Conservation (phyloP, 768 basidiomycete genomes). For the Pulveroboletus sp. region DNA sequence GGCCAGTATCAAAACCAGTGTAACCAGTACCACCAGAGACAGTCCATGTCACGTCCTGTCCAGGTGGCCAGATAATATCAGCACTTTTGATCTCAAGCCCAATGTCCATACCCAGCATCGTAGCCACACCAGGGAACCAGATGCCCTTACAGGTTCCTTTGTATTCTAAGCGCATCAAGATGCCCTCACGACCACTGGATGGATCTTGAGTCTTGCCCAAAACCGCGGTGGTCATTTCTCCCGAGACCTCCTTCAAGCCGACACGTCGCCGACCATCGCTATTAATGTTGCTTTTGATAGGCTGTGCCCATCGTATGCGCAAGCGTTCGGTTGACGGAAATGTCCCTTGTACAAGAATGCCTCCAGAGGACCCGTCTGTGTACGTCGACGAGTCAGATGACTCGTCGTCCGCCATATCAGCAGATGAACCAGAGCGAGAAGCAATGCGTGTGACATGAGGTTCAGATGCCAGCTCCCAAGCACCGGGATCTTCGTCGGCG, state of each 20-base stretch:
- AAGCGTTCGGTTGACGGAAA: constrained; percentile 75
- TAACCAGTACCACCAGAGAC: constrained; percentile 62
- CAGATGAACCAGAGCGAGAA: constrained; percentile 56
- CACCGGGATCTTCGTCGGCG: constrained; percentile 58
- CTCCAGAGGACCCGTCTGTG: constrained; percentile 49
- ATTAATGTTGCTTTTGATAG: constrained; percentile 42
- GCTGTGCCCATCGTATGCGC: constrained; percentile 74
- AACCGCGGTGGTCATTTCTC: constrained; percentile 60
- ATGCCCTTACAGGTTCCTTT: constrained; percentile 69
- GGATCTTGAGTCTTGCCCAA: constrained; percentile 44
- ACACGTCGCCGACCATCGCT: constrained; percentile 60
- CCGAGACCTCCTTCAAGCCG: constrained; percentile 63
- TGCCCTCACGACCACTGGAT: constrained; percentile 43
- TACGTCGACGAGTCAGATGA: constrained; percentile 64
- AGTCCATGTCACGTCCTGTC: constrained; percentile 49
- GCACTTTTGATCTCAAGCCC: constrained; percentile 63
- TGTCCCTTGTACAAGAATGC: constrained; percentile 66
- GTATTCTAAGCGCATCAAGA: constrained; percentile 64
- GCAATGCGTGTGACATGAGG: constrained; percentile 62
- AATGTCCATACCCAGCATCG: constrained; percentile 73
- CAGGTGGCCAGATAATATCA: constrained; percentile 63
- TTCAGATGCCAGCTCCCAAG: constrained; percentile 76
- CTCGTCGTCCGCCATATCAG: constrained; percentile 76
- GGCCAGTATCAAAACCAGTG: constrained; percentile 63
- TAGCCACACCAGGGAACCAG: constrained; percentile 83